Evolutionary conservation across 2,329 filamentous ascomycete species (phyloP), one percentile per base, ranked within the genome.

Genomic region (Beauveria pseudobassiana): DNA sequence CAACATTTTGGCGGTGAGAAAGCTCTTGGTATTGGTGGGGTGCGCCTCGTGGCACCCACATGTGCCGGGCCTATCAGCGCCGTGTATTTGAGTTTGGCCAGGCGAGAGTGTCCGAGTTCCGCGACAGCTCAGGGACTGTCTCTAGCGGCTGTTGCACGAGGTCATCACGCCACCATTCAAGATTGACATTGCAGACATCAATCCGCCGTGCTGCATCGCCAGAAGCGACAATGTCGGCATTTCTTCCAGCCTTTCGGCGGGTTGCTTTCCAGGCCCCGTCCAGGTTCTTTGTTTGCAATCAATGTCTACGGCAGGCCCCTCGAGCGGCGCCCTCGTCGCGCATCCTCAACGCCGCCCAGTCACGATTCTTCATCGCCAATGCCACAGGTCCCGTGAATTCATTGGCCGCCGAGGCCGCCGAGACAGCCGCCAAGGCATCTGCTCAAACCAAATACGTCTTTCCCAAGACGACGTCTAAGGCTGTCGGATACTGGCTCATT

Each of bases 401-500:
- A 51, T 63, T 73, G 45, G 66, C 69, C 24, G 66, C 70, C 57
- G 62, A 72, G 67, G 61, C 69, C 24, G 67, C 70, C 54, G 61
- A 71, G 67, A 59, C 65, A 14, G 67, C 70, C 50, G 65, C 64
- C 3, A 66, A 64, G 16, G 64, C 68, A n/a, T 61, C 67, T 63
- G 63, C 48, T 63, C 26, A 67, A 16, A 67, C 71, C 10, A 76
- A 75, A 66, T 73, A 72, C 24, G 73, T 74, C 3, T 84, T 82
- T 63, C 82, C 83, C 34, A 82, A 89, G 68, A 84, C 83, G 10
- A 91, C 84, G 66, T 85, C 87, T 63, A 95, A 90, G 75, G 78
- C 80, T 10, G 93, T 96, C 50, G 95, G 87, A 63, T 93, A 93
- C 78, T 99, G 93, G 93, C 83, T 99, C 51, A 78, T 99, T 61